Base-by-base conservation (phyloP, 1,139 yeast genomes). In the Kodamaea plutei region DNA sequence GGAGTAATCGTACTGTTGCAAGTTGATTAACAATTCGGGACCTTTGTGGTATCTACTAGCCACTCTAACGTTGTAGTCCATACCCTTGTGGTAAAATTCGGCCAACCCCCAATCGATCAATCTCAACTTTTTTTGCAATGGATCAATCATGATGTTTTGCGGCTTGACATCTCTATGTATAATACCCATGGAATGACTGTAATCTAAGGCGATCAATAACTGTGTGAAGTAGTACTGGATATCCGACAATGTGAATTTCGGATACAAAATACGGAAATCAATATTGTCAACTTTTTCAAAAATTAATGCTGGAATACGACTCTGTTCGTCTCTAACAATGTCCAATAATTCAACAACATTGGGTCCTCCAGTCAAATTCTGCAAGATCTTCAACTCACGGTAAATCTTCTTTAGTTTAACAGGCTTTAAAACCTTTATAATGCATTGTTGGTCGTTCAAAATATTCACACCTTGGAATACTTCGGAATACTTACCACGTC, bases 401-500 rank as follows among this genome's bases (percentile, higher is more conserved):
- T 76, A 79, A 37, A 83, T 83, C 56, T 83, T 83, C 64, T 83
- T 83, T 63, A 81, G 69, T 55, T 81, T 83, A 9, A 83, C 88
- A 2, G 93, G 93, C 50, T 83, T 83, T 47, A 83, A 64, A 12
- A 82, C 88, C 52, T 83, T 83, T 39, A 83, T 79, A 24, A 79
- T 84, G 52, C 81, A 76, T 22, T 71, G 73, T 52, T 63, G 71
- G 40, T 62, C 65, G 46, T 65, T 61, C 39, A 61, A 40, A 31
- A 64, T 58, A 48, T 72, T 69, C 37, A 73, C 62, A 20, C 81
- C 93, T 61, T 74, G 81, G 56, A 93, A 93, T 24, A 94, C 99
- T 60, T 93, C 99, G 6, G 95, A 84, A 60, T 93, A 93, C 63
- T 91, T 91, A 31, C 99, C 98, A 39, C 98, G 76, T 17, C 99